Evolutionary conservation across 2,329 filamentous ascomycete species (phyloP).

Genomic region (Talaromyces sp.): DNA sequence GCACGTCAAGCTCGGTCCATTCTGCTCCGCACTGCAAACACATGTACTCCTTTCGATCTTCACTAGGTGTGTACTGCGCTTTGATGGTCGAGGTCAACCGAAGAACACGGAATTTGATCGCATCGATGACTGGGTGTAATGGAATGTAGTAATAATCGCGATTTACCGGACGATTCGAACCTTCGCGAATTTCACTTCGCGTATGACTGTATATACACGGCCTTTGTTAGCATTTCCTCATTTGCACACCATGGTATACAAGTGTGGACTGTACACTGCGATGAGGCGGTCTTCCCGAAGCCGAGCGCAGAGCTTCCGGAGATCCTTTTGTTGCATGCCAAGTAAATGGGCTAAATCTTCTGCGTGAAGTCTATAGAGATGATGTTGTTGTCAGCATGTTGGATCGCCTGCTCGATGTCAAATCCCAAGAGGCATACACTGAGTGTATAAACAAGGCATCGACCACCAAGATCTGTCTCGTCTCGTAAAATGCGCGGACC

Average conservation of each 20-base stretch:
- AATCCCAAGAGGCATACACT: slow-evolving; percentile 47
- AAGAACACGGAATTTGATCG: slow-evolving; percentile 91
- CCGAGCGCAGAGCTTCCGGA: slow-evolving; percentile 82
- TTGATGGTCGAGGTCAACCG: slow-evolving; percentile 86
- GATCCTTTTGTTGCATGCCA: slow-evolving; percentile 83
- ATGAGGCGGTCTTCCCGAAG: slow-evolving; percentile 83
- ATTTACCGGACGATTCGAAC: slow-evolving; percentile 74
- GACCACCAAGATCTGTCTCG: slow-evolving; percentile 74
- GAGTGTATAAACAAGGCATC: slow-evolving; percentile 74
- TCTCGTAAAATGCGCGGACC: slow-evolving; percentile 80
- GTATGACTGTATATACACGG: slow-evolving; percentile 51
- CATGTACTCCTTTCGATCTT: slow-evolving; percentile 87
- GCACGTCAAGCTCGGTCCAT: slow-evolving; percentile 84
- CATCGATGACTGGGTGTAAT: slow-evolving; percentile 88
- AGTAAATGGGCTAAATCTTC: slow-evolving; percentile 84
- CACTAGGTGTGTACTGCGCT: slow-evolving; percentile 70
- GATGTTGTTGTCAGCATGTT: slow-evolving; percentile 11
- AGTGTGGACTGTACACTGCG: slow-evolving; percentile 58
- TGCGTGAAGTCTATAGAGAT: slow-evolving; percentile 62
- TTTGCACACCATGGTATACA: slow-evolving; percentile 5
- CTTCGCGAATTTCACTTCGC: slow-evolving; percentile 72
- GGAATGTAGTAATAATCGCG: slow-evolving; percentile 97
- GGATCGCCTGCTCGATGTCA: neutral
- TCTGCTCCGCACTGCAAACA: slow-evolving; percentile 77
- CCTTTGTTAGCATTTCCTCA: slow-evolving; percentile 5